Percentiles rank a stretch among this genome's conserved stretches.
These are phyloP conservation scores for Hypomontagnella submonticulosa DNA, from an alignment of 495 filamentous ascomycete genomes.

Conservation along the genomic window DNA sequence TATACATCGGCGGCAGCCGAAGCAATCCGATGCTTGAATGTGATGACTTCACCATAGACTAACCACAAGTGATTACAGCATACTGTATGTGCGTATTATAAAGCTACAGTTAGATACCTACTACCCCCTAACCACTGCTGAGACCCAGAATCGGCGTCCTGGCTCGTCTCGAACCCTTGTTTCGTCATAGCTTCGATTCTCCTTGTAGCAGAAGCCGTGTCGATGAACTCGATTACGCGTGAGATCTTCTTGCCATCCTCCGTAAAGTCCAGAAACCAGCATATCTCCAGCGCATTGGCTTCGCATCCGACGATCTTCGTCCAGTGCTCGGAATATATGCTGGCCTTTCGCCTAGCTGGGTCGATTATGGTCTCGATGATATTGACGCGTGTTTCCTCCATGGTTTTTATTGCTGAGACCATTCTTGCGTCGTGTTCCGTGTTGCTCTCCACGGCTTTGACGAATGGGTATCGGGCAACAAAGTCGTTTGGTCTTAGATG, in stretches of 20 bases:
- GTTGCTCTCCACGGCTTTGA: conserved; percentile 20
- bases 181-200: conserved; percentile 7
- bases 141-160: no score
- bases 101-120: no score
- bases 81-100: no score
- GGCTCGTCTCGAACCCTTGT: no score
- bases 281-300: conserved; percentile 14
- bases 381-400: conserved; percentile 4
- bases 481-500: conserved; percentile 2
- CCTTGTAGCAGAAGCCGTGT: conserved; percentile 8
- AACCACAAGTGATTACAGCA: no score
- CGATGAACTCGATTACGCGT: conserved; percentile 18
- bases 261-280: conserved; percentile 30
- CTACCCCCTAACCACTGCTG: no score
- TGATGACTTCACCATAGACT: no score
- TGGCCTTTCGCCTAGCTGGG: conserved; percentile 10
- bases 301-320: neutral
- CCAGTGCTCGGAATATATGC: conserved; percentile 7
- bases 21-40: no score
- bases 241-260: conserved; percentile 22
- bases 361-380: conserved; percentile 14
- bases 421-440: conserved; percentile 22
- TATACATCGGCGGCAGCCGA: no score
- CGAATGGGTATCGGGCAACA: conserved; percentile 1
- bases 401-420: conserved; percentile 3